phyloP scores from a whole-genome alignment of 371 early-diverging fungal species.

The Mortierella sp. region DNA sequence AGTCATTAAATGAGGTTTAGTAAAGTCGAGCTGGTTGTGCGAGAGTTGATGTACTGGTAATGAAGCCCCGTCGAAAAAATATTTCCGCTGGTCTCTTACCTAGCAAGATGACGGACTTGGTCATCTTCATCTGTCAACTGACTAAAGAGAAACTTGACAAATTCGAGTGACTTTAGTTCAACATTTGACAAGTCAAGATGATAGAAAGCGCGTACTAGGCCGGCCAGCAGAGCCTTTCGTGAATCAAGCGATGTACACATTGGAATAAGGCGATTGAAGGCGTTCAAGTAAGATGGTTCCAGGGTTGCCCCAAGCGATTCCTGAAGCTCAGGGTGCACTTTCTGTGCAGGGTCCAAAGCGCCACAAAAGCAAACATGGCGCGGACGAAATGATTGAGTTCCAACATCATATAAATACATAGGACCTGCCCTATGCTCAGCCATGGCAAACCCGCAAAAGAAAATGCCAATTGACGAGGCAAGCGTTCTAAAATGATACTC shows the following conservation, averaged over 20 bases:
- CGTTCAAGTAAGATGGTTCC: conserved; percentile 11
- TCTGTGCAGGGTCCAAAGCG: neutral
- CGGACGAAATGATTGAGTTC: neutral
- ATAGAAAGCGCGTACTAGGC: conserved; percentile 31
- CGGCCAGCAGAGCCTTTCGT: conserved; percentile 20
- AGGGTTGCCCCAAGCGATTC: neutral
- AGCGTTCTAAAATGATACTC: conserved; percentile 18
- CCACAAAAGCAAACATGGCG: conserved; percentile 15
- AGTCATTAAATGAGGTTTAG: conserved; percentile 12
- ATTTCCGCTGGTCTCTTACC: conserved; percentile 15
- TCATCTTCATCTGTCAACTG: conserved; percentile 14
- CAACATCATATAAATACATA: conserved; percentile 12
- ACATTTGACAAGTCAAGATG: conserved; percentile 15
- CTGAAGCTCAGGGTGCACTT: neutral
- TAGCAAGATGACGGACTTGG: conserved; percentile 16
- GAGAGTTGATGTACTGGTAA: too few relatives aligned
- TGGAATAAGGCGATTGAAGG: conserved; percentile 27
- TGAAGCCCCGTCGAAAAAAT: neutral
- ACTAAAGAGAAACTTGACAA: conserved; percentile 24
- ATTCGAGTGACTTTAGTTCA: conserved; percentile 15
- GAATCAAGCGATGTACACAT: conserved; percentile 2
- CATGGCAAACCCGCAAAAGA: conserved; percentile 25
- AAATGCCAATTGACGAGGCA: conserved; percentile 25
- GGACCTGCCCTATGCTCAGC: neutral
- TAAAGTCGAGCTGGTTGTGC: too few relatives aligned